A percentile compares a stretch with the other conserved stretches of the same genome.
Conservation (phyloP, 2,329 filamentous ascomycete species). For the Stenocarpella maydis region DNA sequence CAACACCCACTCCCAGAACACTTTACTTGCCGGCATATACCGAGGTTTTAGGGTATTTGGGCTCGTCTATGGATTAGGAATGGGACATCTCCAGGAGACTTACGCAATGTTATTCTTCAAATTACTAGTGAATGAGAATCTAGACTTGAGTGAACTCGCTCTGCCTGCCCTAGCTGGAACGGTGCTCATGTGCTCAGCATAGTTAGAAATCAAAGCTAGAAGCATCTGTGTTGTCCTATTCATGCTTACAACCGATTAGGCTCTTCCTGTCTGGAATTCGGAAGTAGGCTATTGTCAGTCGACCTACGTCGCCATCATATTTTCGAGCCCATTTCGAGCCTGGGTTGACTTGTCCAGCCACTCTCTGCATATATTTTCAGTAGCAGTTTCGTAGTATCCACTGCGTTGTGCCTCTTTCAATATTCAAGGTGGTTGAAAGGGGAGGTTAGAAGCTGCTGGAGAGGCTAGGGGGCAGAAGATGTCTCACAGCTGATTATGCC, state of each 20-base stretch:
- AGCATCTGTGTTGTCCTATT: too few species aligned
- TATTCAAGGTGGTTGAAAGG: slow-evolving; percentile 28
- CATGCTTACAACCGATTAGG: too few species aligned
- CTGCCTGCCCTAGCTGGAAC: not conserved
- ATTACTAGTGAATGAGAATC: not conserved
- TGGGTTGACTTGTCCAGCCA: not conserved
- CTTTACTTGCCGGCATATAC: too few species aligned
- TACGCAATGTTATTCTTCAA: too few species aligned
- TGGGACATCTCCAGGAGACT: too few species aligned
- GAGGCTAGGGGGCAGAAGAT: slow-evolving; percentile 5
- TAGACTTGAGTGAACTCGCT: not conserved
- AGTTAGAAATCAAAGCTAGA: too few species aligned
- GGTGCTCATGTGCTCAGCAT: not conserved
- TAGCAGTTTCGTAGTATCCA: not conserved
- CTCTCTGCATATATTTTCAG: not conserved
- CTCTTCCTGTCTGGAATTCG: not conserved
- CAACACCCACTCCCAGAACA: too few species aligned
- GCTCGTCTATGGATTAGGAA: too few species aligned
- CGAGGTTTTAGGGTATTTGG: too few species aligned
- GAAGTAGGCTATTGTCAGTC: not conserved
- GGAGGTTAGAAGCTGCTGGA: not conserved
- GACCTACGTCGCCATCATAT: not conserved
- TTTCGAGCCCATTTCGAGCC: not conserved
- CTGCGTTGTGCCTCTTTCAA: slow-evolving; percentile 16
- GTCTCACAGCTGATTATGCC: slow-evolving; percentile 26